Evolutionary conservation across 2,329 filamentous ascomycete genomes (phyloP).

Genomic region (Talaromyces sp.): DNA sequence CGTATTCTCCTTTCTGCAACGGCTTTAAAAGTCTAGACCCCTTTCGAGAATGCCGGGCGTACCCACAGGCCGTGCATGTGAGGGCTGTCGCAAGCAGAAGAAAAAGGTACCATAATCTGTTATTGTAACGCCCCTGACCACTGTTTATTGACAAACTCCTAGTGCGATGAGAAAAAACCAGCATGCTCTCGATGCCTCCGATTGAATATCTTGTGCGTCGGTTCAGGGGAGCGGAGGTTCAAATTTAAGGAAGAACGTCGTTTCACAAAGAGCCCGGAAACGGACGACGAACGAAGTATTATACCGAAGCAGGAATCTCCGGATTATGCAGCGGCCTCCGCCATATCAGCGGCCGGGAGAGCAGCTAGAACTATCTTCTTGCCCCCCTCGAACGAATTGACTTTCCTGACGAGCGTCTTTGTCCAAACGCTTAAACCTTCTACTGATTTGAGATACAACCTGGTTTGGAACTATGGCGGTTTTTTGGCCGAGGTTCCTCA

Average conservation of each 20-base stretch:
- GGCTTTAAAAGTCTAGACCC: neutral
- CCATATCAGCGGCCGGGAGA: neutral
- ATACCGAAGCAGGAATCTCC: neutral
- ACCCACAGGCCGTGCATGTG: slow-evolving; percentile 48
- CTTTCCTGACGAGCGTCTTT: slow-evolving; percentile 27
- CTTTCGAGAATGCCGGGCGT: slow-evolving; percentile 46
- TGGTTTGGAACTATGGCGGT: slow-evolving; percentile 43
- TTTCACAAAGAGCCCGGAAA: slow-evolving; percentile 7
- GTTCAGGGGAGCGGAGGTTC: slow-evolving; percentile 45
- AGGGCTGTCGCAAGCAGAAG: slow-evolving; percentile 50
- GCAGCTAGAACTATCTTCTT: neutral
- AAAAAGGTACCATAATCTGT: slow-evolving; percentile 42
- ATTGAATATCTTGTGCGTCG: slow-evolving; percentile 42
- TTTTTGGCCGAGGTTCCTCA: slow-evolving; percentile 45
- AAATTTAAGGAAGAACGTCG: slow-evolving; percentile 44
- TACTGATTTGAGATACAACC: slow-evolving; percentile 44
- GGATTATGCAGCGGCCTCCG: neutral
- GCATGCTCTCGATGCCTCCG: slow-evolving; percentile 45
- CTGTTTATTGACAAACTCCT: neutral
- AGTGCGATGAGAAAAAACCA: slow-evolving; percentile 47
- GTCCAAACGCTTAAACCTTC: slow-evolving; percentile 30
- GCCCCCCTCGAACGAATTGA: slow-evolving; percentile 30
- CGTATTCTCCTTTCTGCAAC: neutral
- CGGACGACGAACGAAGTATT: neutral
- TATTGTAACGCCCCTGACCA: neutral